phyloP scores from a whole-genome alignment of 2,329 filamentous ascomycete species.

The Triangularia setosa region DNA sequence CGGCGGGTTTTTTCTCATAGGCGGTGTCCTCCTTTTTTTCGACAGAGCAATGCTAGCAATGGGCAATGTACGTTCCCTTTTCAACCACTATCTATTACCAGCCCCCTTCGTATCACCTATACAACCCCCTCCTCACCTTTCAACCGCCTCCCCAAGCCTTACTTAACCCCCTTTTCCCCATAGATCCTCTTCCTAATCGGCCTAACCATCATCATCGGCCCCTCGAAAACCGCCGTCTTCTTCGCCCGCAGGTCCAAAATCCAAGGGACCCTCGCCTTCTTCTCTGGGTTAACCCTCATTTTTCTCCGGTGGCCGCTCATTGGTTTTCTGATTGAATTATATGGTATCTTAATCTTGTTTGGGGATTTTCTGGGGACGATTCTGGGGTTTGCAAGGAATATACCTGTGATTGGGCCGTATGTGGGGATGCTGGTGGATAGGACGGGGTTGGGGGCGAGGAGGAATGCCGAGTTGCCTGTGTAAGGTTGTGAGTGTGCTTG shows the following conservation, averaged over 20 bases:
- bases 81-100: too few species aligned
- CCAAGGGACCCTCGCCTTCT: slow-evolving; percentile 86
- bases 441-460: slow-evolving; percentile 50
- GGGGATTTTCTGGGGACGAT: slow-evolving; percentile 96
- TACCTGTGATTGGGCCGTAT: slow-evolving; percentile 83
- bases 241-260: slow-evolving; percentile 92
- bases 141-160: slow-evolving; percentile 3
- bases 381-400: slow-evolving; percentile 75
- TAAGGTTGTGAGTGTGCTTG: slow-evolving; percentile 36
- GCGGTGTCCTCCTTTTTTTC: slow-evolving; percentile 95
- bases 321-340: slow-evolving; percentile 85
- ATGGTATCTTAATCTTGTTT: slow-evolving; percentile 90
- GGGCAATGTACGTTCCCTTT: slow-evolving; percentile 69
- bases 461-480: slow-evolving; percentile 75
- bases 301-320: slow-evolving; percentile 85
- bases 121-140: too few species aligned
- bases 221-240: slow-evolving; percentile 86
- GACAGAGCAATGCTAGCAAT: slow-evolving; percentile 97
- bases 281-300: slow-evolving; percentile 77
- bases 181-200: slow-evolving; percentile 98
- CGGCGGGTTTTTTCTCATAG: slow-evolving; percentile 90
- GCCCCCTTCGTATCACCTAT: too few species aligned
- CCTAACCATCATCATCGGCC: slow-evolving; percentile 90
- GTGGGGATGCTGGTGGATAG: slow-evolving; percentile 72
- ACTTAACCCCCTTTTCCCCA: slow-evolving; percentile 12